These are phyloP conservation scores for Phytophthora pluvialis DNA, from an alignment of 352 stramenopile species.

Conservation along the genomic window DNA sequence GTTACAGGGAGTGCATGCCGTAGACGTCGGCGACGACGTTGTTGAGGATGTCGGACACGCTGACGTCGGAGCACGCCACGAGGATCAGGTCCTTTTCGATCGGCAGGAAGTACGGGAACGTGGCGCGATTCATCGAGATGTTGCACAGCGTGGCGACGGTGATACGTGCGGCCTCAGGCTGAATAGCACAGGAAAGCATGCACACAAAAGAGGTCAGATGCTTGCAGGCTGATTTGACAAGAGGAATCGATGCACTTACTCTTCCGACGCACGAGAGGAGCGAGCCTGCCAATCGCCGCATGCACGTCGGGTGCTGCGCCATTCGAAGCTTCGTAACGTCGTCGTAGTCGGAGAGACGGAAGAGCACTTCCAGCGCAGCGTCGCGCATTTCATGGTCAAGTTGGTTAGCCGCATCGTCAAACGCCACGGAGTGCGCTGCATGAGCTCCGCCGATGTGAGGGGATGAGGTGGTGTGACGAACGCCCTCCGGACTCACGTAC, in stretches of 20 bases:
- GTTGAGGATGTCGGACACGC: conserved; percentile 80
- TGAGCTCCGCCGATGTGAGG: conserved; percentile 34
- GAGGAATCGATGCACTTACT: conserved; percentile 37
- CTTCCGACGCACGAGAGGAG: conserved; percentile 76
- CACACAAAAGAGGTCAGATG: conserved; percentile 4
- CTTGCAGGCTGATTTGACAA: neutral
- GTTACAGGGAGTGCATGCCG: conserved; percentile 82
- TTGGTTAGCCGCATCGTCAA: conserved; percentile 53
- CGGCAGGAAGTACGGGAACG: conserved; percentile 80
- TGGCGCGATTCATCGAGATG: conserved; percentile 78
- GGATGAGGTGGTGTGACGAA: conserved; percentile 51
- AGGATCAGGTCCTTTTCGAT: conserved; percentile 82
- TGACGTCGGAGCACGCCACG: conserved; percentile 75
- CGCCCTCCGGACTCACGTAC: conserved; percentile 73
- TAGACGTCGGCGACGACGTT: conserved; percentile 85
- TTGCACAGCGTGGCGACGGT: conserved; percentile 73
- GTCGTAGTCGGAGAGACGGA: conserved; percentile 69
- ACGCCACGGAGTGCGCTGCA: conserved; percentile 23
- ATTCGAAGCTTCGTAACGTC: conserved; percentile 73
- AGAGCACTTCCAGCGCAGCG: conserved; percentile 74
- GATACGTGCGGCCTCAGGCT: conserved; percentile 81
- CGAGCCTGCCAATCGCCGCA: conserved; percentile 55
- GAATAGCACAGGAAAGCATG: conserved; percentile 10
- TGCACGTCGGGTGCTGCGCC: conserved; percentile 69
- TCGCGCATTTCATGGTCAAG: conserved; percentile 83